Conservation (phyloP, 805 yeast genomes). For the Candida ascalaphidarum region DNA sequence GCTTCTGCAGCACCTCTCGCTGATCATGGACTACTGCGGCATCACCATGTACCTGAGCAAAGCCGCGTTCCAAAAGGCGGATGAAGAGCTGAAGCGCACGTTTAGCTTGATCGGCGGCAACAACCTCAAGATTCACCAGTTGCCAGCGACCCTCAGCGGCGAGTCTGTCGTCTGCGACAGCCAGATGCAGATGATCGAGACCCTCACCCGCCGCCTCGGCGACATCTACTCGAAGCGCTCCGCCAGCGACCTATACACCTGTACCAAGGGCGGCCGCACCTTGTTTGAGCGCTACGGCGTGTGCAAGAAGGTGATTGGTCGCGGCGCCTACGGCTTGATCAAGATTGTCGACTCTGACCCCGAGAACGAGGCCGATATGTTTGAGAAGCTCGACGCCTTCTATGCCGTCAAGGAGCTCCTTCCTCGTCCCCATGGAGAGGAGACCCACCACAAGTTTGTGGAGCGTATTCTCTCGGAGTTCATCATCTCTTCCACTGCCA, state of each 20-base stretch:
- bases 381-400: slow-evolving; percentile 1
- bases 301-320: slow-evolving; percentile 30
- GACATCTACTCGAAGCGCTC: no score
- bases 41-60: slow-evolving; percentile 10
- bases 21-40: slow-evolving; percentile 30
- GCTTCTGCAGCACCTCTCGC: slow-evolving; percentile 10
- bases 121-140: slow-evolving; percentile 13
- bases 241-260: no score
- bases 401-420: slow-evolving; percentile 29
- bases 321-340: slow-evolving; percentile 41
- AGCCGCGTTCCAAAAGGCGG: slow-evolving; percentile 13
- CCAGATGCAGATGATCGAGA: slow-evolving; percentile 17
- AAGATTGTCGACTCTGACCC: slow-evolving; percentile 24
- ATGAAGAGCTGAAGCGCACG: slow-evolving; percentile 25
- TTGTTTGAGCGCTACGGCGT: slow-evolving; percentile 25
- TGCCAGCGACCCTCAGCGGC: slow-evolving; percentile 12
- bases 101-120: slow-evolving; percentile 16
- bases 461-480: slow-evolving; percentile 84
- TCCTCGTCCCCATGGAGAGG: slow-evolving; percentile 11
- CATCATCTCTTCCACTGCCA: slow-evolving; percentile 72
- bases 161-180: slow-evolving; percentile 21
- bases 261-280: no score
- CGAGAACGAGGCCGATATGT: slow-evolving; percentile 1
- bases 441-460: slow-evolving; percentile 36
- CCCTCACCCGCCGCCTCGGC: no score